Percentiles rank a stretch among this genome's conserved stretches.
Conservation (phyloP, 441 rosid genomes). For the Croton laevigatus region DNA sequence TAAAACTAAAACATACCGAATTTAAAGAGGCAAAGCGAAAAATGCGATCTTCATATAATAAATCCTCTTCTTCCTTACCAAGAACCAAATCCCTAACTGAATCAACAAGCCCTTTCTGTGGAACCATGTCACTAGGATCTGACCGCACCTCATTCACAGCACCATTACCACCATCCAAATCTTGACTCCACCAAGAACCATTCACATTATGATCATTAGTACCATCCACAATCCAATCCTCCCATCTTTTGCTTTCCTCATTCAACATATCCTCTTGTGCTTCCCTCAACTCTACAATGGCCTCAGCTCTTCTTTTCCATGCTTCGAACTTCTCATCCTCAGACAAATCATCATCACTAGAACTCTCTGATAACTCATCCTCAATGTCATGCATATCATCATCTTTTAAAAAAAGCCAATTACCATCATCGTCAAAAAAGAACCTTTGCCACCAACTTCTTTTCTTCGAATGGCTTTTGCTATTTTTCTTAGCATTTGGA, state of each 20-base stretch:
- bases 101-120: slow-evolving; percentile 59
- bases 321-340: slow-evolving; percentile 76
- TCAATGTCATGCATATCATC: slow-evolving; percentile 53
- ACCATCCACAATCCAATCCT: slow-evolving; percentile 84
- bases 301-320: slow-evolving; percentile 94
- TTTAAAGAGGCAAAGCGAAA: slow-evolving; percentile 77
- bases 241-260: slow-evolving; percentile 84
- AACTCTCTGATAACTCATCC: slow-evolving; percentile 34
- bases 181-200: slow-evolving; percentile 51
- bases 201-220: slow-evolving; percentile 25
- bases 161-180: slow-evolving; percentile 35
- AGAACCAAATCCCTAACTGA: slow-evolving; percentile 67
- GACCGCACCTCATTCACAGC: slow-evolving; percentile 31
- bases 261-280: slow-evolving; percentile 68
- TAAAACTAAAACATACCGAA: slow-evolving; percentile 41
- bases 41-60: slow-evolving; percentile 83
- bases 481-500: slow-evolving; percentile 48
- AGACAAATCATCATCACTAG: slow-evolving; percentile 43
- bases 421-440: slow-evolving; percentile 74
- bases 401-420: slow-evolving; percentile 82
- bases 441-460: slow-evolving; percentile 88
- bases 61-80: slow-evolving; percentile 76
- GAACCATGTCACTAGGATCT: slow-evolving; percentile 43
- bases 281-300: slow-evolving; percentile 88
- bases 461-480: slow-evolving; percentile 32